Base-by-base conservation (phyloP, 176 grass and related monocot species). In the Paspalum notatum region DNA sequence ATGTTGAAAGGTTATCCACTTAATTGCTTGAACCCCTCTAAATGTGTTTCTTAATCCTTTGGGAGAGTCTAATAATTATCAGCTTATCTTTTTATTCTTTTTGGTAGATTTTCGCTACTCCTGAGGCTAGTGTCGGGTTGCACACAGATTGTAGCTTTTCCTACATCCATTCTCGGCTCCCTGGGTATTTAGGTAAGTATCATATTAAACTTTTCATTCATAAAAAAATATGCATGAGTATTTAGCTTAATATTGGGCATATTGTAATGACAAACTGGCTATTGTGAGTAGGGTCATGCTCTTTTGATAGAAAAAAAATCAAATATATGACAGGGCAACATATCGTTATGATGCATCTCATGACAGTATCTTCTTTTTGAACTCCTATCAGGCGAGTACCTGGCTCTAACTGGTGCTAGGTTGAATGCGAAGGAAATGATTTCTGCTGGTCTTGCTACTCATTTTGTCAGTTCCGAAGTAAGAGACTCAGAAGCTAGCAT, bases 121-220 rank as follows among this genome's bases (percentile, higher is more conserved):
- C 96, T 13, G 96, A 98, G 88, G 96, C 83, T 37, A 91, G 88
- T 84, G 86, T 98, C 79, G 96, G 96, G 51, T 78, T 98, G 67
- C 96, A 98, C 81, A 88, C 92, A 62, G 96, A 98, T 75, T 98
- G 95, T 69, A 91, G 90, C 68, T 98, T 98, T 85, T 98, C 95
- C 21, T 98, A 84, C 78, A 95, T 98, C 86, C 90, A 95, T 95
- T 87, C 92, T 47, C 85, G 90, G 20, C 88, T 95, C 47, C 88
- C 90, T 73, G 95, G 88, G 77, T 84, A 89, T 92, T 83, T 98
- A 70, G 95, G 95, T 95, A 66, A 89, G 82, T 41, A 61, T 73
- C 25, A 2, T 62, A 24, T 79, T 74, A 2, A 26, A 62, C 39
- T 57, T 69, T 48, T 46, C 4, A 32, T 44, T 15, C 8, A 59